Evolutionary conservation across 2,329 filamentous ascomycete genomes (phyloP), one percentile per base, ranked within the genome.

Genomic region (Clathrospora elynae): DNA sequence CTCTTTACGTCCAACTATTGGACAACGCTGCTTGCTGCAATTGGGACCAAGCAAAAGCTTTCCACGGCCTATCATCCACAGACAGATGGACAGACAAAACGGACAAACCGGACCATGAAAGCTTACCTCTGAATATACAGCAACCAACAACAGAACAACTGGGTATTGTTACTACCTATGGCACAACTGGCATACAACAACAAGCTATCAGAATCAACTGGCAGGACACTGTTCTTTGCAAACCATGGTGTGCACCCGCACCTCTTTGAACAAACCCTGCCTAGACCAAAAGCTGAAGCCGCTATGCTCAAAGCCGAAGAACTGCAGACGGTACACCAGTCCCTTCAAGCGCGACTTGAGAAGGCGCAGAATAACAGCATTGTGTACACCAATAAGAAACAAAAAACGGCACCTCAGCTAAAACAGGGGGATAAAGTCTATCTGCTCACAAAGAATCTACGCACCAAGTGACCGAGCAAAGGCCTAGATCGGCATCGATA

Each of bases 1-100:
- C 35, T 35, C 13, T 45, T 45, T n/a, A 45, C 29, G 3, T 39
- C n/a, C 0, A 34, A 35, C 6, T 35, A 26, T 18, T 42, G 18
- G 31, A 20, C 9, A 17, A 18, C 16, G 0, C 8, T 45, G 14
- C 16, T 26, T 7, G 19, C 16, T 8, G 8, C 6, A 6, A 30
- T 43, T 10, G 19, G 16, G 19, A 43, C 25, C 6, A 37, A 30
- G 17, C 30, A 16, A 19, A 28, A 42, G 12, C 30, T 48, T 10
- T 48, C 22, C 1, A 51, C 25, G 16, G 37, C 47, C 23, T 50
- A 38, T 12, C 24, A 50, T 8, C 47, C 19, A 6, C 5, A 50
- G 12, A 50, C 23, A 6, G 37, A 47, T 6, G 18, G 37, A 34
- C 13, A 35, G 14, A 43, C 47, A 17, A 17, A 43, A 40, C 16